Base-by-base conservation (phyloP, 331 rosid genomes). In the Erythrophleum ivorense region DNA sequence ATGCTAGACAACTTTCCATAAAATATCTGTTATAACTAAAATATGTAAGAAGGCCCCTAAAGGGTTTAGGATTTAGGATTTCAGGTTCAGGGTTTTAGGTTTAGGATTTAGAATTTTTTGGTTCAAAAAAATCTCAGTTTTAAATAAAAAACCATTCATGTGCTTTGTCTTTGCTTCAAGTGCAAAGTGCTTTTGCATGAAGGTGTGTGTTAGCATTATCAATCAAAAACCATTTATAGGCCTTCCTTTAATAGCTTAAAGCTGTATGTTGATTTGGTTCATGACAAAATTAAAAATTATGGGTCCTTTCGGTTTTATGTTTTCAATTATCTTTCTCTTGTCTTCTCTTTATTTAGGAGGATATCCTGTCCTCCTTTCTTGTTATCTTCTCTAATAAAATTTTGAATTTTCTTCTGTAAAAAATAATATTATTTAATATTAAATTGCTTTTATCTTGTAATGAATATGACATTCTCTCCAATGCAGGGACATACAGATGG, bases 401-500 rank as follows among this genome's bases (percentile, higher is more conserved):
- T 24, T 46, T 48, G 45, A 19, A 48, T 14, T 24, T 46, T 48
- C 8, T 71, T 71, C 24, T 71, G 13, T 24, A 0, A 48, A 29
- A 36, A 24, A 54, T 40, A 54, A 18, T 58, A 45, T 54, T 29
- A 21, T 71, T 75, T 24, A 16, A 31, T 65, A 14, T 46, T 43
- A 49, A 43, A 55, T 60, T 76, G 63, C 73, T 31, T 77, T 75
- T 46, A 16, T 79, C 67, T 66, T 84, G 77, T 72, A 49, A 77
- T 75, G 67, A 82, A 81, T 66, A 43, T 81, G 40, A 62, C 40
- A 76, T n/a, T 71, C 34, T 77, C 73, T 77, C 73, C 6, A 50
- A 68, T 86, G 59, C 85, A 94, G 98, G 97, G 98, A 77, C 98
- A 92, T 85, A 94, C 98, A 58, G 98, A 94, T 92, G 98, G 97